These are phyloP conservation scores for Fusarium mangiferae DNA, from an alignment of 2,329 filamentous ascomycete genomes.

Conservation along the genomic window DNA sequence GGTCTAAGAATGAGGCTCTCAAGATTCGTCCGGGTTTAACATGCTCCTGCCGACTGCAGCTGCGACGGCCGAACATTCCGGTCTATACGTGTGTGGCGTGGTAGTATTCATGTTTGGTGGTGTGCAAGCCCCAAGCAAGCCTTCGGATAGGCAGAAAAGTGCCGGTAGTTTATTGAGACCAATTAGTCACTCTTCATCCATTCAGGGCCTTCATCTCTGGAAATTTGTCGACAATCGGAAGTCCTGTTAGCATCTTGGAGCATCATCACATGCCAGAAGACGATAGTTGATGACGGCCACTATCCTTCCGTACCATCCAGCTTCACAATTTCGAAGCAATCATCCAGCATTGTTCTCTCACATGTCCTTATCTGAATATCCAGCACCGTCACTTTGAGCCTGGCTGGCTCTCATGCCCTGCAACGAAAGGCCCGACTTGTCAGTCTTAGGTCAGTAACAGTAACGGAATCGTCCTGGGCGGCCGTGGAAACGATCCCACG, in stretches of 20 bases:
- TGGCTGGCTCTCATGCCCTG: not conserved
- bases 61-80: slow-evolving; percentile 18
- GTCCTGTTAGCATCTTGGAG: not conserved
- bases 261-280: slow-evolving; percentile 27
- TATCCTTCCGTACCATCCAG: not conserved
- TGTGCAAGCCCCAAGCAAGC: slow-evolving; percentile 1
- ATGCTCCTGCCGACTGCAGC: not conserved
- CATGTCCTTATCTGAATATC: slow-evolving; percentile 13
- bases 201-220: not conserved
- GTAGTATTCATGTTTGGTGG: slow-evolving; percentile 1
- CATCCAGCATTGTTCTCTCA: slow-evolving; percentile 3
- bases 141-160: not conserved
- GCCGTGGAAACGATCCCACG: not conserved
- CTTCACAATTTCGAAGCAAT: not conserved
- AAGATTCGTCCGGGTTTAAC: slow-evolving; percentile 1
- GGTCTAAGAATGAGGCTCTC: slow-evolving; percentile 24
- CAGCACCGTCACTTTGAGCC: not conserved
- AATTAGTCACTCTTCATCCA: not conserved
- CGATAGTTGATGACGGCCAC: not conserved
- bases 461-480: not conserved
- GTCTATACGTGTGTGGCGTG: not conserved
- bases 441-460: not conserved
- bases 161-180: not conserved
- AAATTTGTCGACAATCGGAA: not conserved
- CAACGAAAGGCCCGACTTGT: not conserved